Evolutionary conservation across 1,139 yeast genomes (phyloP).

Genomic region (Groenewaldozyma auringiensis): DNA sequence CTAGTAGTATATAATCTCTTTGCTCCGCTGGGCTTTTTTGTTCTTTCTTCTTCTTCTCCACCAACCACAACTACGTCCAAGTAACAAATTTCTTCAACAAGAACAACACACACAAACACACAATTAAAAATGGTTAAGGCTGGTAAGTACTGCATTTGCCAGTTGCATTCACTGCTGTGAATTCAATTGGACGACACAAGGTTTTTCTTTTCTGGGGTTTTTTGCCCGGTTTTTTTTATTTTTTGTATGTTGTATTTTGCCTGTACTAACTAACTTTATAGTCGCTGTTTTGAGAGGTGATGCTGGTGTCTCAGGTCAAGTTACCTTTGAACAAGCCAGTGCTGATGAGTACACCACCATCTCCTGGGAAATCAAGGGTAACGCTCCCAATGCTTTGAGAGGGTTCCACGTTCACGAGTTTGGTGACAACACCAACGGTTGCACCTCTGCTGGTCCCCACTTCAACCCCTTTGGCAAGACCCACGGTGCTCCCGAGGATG

Average conservation of each 20-base stretch:
- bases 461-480: conserved; percentile 87
- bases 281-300: conserved; percentile 98
- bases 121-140: conserved; percentile 29
- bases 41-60: no score
- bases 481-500: conserved; percentile 94
- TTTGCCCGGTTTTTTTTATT: no score
- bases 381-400: conserved; percentile 77
- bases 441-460: conserved; percentile 98
- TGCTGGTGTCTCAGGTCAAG: conserved; percentile 78
- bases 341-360: conserved; percentile 79
- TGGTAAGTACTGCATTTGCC: conserved; percentile 20
- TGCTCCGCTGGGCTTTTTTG: no score
- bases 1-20: no score
- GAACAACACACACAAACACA: no score
- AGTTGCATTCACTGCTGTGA: conserved; percentile 3
- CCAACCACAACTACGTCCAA: no score
- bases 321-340: conserved; percentile 71
- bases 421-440: conserved; percentile 98
- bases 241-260: no score
- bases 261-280: conserved; percentile 21
- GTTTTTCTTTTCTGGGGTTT: no score
- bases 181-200: no score
- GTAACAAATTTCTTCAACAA: no score
- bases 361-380: conserved; percentile 81
- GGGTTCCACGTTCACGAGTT: conserved; percentile 98